A percentile compares a stretch with the other conserved stretches of the same genome.
phyloP scores from a whole-genome alignment of 805 yeast species.

The Cyberlindnera maclurae region DNA sequence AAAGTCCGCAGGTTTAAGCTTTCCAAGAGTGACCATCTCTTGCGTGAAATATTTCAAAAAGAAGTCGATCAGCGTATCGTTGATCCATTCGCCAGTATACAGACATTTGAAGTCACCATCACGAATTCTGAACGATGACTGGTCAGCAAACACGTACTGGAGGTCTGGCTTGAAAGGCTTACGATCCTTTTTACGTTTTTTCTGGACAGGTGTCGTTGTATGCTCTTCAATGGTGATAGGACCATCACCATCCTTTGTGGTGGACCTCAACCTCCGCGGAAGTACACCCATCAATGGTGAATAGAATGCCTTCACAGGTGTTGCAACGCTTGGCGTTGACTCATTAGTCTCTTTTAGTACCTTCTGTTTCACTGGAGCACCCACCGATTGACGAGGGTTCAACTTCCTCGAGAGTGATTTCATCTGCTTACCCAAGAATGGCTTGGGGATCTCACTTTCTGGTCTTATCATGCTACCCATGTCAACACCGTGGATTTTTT shows the following conservation, averaged over 20 bases:
- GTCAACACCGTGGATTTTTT: background rate
- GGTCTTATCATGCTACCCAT: background rate
- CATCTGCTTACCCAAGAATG: too few relatives aligned
- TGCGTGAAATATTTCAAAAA: slow-evolving; percentile 57
- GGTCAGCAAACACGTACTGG: slow-evolving; percentile 45
- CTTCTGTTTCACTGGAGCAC: too few relatives aligned
- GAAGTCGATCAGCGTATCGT: slow-evolving; percentile 84
- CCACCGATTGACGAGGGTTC: too few relatives aligned
- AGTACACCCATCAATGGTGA: background rate
- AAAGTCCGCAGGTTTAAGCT: slow-evolving; percentile 32
- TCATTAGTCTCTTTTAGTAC: too few relatives aligned
- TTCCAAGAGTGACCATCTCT: slow-evolving; percentile 18
- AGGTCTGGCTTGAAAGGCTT: slow-evolving; percentile 35
- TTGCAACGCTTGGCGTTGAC: background rate
- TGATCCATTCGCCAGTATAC: slow-evolving; percentile 78
- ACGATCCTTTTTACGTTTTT: background rate
- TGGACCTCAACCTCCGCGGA: slow-evolving; percentile 1
- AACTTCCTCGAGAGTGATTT: too few relatives aligned
- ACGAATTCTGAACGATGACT: slow-evolving; percentile 47
- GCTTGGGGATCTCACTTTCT: too few relatives aligned
- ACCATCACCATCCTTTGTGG: slow-evolving; percentile 3
- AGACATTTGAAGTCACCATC: slow-evolving; percentile 73
- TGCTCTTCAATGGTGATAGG: slow-evolving; percentile 1
- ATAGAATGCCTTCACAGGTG: slow-evolving; percentile 3
- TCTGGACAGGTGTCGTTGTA: background rate